A percentile compares a stretch with the other conserved stretches of the same genome.
These are phyloP conservation scores for Malus sieversii DNA, from an alignment of 306 rosid species.

Conservation along the genomic window DNA sequence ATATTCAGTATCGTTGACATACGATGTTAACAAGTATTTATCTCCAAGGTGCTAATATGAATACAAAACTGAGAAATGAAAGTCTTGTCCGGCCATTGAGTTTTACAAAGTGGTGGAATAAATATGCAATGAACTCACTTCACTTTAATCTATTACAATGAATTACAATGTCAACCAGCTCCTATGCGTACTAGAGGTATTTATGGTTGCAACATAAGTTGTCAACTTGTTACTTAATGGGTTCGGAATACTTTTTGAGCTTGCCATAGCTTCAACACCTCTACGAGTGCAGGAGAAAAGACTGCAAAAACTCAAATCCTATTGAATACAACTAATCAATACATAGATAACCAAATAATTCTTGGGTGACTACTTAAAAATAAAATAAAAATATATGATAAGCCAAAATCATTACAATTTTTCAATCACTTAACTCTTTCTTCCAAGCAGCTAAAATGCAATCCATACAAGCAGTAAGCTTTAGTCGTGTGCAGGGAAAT, in stretches of 20 bases:
- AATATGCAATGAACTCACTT: background rate
- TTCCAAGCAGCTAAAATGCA: background rate
- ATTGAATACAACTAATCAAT: background rate
- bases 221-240: background rate
- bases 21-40: background rate
- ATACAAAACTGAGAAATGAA: background rate
- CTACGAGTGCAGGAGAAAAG: background rate
- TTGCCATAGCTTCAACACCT: background rate
- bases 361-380: background rate
- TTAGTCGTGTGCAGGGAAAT: background rate
- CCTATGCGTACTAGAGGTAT: background rate
- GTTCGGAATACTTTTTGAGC: background rate
- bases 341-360: background rate
- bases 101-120: background rate
- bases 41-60: background rate
- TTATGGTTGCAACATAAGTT: background rate
- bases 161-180: background rate
- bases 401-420: background rate
- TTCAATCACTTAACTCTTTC: background rate
- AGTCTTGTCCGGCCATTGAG: background rate
- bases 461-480: background rate
- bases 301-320: background rate
- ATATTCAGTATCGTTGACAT: background rate
- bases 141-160: background rate
- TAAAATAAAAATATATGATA: background rate